Evolutionary conservation across 2,329 filamentous ascomycete species (phyloP), one percentile per base, ranked within the genome.

Genomic region (Coniella vitis): DNA sequence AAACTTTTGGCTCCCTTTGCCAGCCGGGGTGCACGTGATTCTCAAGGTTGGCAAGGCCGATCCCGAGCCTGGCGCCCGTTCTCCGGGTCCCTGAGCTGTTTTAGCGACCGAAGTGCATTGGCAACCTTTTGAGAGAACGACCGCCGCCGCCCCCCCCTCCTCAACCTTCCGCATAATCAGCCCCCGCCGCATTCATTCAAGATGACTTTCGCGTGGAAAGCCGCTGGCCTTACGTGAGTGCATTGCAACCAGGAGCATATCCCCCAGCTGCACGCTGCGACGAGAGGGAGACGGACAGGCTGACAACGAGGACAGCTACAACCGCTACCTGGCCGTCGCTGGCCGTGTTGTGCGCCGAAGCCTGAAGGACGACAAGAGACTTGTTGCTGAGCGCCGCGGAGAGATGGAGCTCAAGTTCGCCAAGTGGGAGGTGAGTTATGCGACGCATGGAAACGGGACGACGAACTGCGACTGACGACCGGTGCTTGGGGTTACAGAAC

Each of bases 141-240:
- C n/a, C n/a, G n/a, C n/a, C 38, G 46, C 25, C 47, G 13, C 39
- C 38, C 29, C 36, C 29, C 29, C 38, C 25, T 38, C 36, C 38
- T 16, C n/a, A 35, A 25, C 25, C 29, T 17, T 41, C 34, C 14
- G 22, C 21, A 42, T 47, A 52, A 9, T n/a, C 21, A 53, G 10
- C 54, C 53, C 60, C 59, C 63, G 47, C 39, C 39, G 40, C 48
- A 47, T 55, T 63, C 66, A 69, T 69, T 69, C 81, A 88, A 81
- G 76, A 98, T 97, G 93, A 79, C 86, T 75, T 91, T 90, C 78
- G 88, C 90, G 69, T 98, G 91, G 93, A 97, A 96, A 87, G 83
- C 90, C 68, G 88, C 93, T 70, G 93, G 93, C 74, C 79, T 97
- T 69, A 94, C 84, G 90, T 95, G 86, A 71, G 88, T 79, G 43